A percentile compares a stretch with the other conserved stretches of the same genome.
phyloP scores from a whole-genome alignment of 257 asterid species.

The Nicotiana tabacum region DNA sequence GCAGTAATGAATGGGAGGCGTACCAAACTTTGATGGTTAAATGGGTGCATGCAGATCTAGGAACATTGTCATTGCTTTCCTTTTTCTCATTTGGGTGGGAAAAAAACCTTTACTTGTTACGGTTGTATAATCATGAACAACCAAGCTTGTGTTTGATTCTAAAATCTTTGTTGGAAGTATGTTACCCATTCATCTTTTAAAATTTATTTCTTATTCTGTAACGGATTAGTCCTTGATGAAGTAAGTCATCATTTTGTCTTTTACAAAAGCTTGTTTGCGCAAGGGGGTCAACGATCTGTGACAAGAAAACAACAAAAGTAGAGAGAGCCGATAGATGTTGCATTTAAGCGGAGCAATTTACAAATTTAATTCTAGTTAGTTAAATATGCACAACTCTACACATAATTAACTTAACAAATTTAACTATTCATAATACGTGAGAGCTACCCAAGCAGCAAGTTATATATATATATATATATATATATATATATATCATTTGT shows the following conservation, averaged over 20 bases:
- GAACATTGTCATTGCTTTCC: background rate
- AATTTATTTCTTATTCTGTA: too few species aligned
- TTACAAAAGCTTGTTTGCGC: too few species aligned
- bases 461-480: too few species aligned
- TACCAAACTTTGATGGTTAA: background rate
- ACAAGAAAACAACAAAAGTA: background rate
- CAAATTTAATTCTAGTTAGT: background rate
- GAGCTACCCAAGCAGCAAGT: too few species aligned
- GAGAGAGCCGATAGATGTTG: background rate
- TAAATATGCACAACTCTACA: background rate
- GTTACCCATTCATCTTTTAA: background rate
- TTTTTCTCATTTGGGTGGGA: background rate
- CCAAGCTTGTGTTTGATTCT: background rate
- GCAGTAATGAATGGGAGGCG: background rate
- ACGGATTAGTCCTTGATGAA: too few species aligned
- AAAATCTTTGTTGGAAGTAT: background rate
- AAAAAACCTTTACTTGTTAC: background rate
- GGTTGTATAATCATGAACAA: background rate
- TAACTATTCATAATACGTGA: background rate
- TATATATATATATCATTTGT: too few species aligned
- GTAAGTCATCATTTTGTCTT: too few species aligned
- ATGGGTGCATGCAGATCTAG: background rate
- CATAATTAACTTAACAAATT: background rate
- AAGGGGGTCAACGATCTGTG: background rate
- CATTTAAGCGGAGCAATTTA: background rate